phyloP scores from a whole-genome alignment of 2,329 filamentous ascomycete genomes.

The Trichoderma brevicompactum region DNA sequence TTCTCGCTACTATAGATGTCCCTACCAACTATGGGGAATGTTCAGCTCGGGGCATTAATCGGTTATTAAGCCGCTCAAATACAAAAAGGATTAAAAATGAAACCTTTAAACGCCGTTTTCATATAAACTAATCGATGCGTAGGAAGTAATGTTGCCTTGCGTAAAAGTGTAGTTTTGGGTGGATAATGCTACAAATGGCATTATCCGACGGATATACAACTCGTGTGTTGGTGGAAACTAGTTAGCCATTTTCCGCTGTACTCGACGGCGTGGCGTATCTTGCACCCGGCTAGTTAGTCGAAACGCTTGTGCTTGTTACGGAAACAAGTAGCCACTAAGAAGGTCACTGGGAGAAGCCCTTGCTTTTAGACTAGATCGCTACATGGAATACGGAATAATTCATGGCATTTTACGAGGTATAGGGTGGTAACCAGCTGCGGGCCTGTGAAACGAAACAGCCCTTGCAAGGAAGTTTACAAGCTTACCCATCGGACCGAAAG shows the following conservation, averaged over 20 bases:
- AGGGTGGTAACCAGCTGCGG: background rate
- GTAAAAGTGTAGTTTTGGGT: background rate
- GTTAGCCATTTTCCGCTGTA: background rate
- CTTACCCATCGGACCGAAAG: background rate
- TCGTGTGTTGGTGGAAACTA: conserved; percentile 5
- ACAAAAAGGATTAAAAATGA: background rate
- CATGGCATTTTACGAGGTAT: background rate
- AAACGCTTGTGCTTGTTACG: background rate
- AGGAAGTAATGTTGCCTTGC: background rate
- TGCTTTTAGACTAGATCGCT: background rate
- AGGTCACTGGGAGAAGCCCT: background rate
- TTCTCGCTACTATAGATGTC: background rate
- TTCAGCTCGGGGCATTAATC: conserved; percentile 12
- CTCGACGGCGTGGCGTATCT: background rate
- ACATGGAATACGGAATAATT: background rate
- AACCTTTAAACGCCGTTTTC: background rate
- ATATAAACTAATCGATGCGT: background rate
- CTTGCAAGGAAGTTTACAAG: background rate
- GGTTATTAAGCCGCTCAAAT: background rate
- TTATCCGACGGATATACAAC: conserved; percentile 24
- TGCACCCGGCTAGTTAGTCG: background rate
- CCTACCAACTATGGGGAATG: background rate
- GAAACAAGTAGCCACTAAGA: background rate
- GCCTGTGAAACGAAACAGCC: background rate
- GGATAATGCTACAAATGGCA: background rate